Conservation (phyloP, 116 monocot genomes). For the Posidonia oceanica region DNA sequence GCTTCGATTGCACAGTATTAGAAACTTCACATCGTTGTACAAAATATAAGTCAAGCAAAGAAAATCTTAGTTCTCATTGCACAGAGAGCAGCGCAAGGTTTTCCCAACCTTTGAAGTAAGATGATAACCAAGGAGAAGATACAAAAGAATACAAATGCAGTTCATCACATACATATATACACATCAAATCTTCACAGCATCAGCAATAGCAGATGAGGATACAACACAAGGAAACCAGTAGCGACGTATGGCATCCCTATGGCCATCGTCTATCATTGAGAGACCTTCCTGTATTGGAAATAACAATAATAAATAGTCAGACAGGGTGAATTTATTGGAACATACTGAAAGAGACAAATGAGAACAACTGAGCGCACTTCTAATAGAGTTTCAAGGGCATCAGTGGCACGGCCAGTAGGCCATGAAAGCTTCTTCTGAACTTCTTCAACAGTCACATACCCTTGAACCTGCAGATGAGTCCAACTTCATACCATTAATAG, state of each 20-base stretch:
- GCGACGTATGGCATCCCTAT: constrained; percentile 60
- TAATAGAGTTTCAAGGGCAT: constrained; percentile 68
- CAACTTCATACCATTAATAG: neutral
- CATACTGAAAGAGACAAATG: neutral
- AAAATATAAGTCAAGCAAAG: too few species aligned
- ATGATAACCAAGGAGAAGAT: too few species aligned
- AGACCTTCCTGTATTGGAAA: constrained; percentile 27
- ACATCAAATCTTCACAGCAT: neutral
- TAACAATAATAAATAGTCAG: neutral
- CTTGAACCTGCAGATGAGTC: constrained; percentile 35
- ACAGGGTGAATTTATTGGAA: neutral
- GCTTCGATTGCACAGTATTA: too few species aligned
- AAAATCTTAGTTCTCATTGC: too few species aligned
- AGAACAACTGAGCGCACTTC: constrained; percentile 28
- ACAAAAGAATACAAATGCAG: too few species aligned
- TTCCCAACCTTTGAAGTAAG: too few species aligned
- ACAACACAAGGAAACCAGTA: constrained; percentile 97
- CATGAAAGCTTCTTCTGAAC: constrained; percentile 69
- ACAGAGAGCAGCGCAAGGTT: too few species aligned
- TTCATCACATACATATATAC: too few species aligned
- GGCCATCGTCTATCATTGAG: constrained; percentile 96
- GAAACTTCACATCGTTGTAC: too few species aligned
- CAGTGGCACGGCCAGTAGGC: constrained; percentile 76
- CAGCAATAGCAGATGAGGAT: constrained; percentile 13
- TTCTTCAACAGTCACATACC: constrained; percentile 77